These are phyloP conservation scores for Aspergillus sp. DNA, from an alignment of 2,329 filamentous ascomycete genomes.

Conservation along the genomic window DNA sequence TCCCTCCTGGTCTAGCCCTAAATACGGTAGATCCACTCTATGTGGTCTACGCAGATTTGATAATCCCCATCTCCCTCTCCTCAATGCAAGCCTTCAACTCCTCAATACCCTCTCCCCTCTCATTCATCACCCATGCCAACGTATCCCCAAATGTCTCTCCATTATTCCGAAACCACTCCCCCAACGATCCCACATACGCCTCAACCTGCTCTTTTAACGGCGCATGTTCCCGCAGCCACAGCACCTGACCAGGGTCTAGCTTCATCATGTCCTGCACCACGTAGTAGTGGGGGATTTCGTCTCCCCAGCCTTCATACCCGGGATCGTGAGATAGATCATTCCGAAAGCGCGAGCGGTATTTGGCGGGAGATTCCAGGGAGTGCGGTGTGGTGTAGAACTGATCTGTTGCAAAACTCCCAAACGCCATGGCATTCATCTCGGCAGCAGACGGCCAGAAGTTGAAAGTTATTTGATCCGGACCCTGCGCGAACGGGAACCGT, in stretches of 20 bases:
- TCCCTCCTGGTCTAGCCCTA: not conserved
- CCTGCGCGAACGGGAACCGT: conserved; percentile 41
- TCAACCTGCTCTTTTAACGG: conserved; percentile 52
- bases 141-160: conserved; percentile 56
- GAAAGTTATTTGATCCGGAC: conserved; percentile 42
- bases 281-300: conserved; percentile 57
- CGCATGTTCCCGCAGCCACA: conserved; percentile 50
- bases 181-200: conserved; percentile 42
- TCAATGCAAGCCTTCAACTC: conserved; percentile 28
- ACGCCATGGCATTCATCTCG: conserved; percentile 14
- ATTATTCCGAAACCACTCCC: conserved; percentile 57
- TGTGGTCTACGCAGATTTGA: not conserved
- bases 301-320: conserved; percentile 55
- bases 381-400: conserved; percentile 16
- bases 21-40: too few relatives aligned
- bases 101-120: conserved; percentile 46
- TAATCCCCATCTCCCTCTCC: conserved; percentile 26
- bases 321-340: conserved; percentile 44
- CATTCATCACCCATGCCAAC: conserved; percentile 47
- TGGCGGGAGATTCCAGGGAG: conserved; percentile 20
- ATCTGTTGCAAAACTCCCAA: conserved; percentile 35
- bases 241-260: conserved; percentile 51
- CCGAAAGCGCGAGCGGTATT: conserved; percentile 41
- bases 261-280: conserved; percentile 58
- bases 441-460: conserved; percentile 33